phyloP scores from a whole-genome alignment of 257 asterid species.

The Rehmannia glutinosa region DNA sequence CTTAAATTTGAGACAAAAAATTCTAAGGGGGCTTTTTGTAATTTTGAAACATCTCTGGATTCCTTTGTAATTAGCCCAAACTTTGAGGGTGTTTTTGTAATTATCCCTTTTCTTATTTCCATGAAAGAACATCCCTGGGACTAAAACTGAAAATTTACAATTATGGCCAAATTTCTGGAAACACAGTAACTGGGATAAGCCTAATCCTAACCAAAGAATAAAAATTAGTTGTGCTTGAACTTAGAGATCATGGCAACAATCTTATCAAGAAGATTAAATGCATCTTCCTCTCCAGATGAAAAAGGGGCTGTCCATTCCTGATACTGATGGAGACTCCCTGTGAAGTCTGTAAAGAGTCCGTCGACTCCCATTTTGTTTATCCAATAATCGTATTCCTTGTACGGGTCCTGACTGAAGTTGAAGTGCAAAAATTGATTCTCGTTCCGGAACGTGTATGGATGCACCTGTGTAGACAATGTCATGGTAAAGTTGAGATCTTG shows the following conservation, averaged over 20 bases:
- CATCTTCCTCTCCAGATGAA: constrained; percentile 43
- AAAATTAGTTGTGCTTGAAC: constrained; percentile 30
- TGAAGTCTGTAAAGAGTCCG: constrained; percentile 90
- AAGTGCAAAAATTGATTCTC: constrained; percentile 75
- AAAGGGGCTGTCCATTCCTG: constrained; percentile 74
- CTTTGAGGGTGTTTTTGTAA: too few species aligned
- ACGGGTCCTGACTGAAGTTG: constrained; percentile 91
- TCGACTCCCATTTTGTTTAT: constrained; percentile 71
- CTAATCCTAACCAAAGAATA: neutral
- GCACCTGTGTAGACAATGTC: constrained; percentile 54
- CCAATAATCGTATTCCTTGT: constrained; percentile 79
- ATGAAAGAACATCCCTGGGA: too few species aligned
- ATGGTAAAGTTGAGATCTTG: neutral
- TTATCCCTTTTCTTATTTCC: too few species aligned
- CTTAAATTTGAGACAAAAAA: too few species aligned
- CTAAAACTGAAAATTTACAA: too few species aligned
- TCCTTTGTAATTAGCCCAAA: too few species aligned
- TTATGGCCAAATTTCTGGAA: too few species aligned
- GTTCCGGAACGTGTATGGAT: constrained; percentile 83
- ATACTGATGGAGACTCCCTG: constrained; percentile 84
- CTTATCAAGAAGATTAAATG: constrained; percentile 49
- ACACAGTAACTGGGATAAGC: neutral
- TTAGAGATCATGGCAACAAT: constrained; percentile 53
- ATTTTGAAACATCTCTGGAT: too few species aligned
- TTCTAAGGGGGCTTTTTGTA: too few species aligned